A percentile compares a stretch with the other conserved stretches of the same genome.
These are phyloP conservation scores for Metarhizium album DNA, from an alignment of 2,329 filamentous ascomycete species.

Conservation along the genomic window DNA sequence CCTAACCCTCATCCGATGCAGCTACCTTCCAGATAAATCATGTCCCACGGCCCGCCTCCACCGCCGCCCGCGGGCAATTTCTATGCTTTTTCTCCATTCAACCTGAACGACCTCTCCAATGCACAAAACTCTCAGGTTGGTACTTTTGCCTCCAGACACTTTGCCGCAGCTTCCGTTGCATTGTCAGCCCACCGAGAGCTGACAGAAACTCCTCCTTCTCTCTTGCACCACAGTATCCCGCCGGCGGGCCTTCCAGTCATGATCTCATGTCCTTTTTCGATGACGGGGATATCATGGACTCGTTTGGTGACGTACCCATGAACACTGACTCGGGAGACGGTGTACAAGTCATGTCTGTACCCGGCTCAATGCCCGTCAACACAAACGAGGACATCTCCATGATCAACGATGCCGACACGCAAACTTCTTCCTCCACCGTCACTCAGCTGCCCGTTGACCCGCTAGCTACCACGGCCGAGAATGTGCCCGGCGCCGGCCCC, in stretches of 20 bases:
- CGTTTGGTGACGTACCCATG: constrained; percentile 31
- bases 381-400: constrained; percentile 9
- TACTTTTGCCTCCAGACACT: neutral
- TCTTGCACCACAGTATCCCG: constrained; percentile 3
- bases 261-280: constrained; percentile 36
- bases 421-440: constrained; percentile 17
- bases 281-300: constrained; percentile 24
- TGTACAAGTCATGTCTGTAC: constrained; percentile 6
- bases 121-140: constrained; percentile 5
- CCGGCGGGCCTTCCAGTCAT: constrained; percentile 19
- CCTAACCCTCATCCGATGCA: constrained; percentile 1
- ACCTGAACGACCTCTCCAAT: constrained; percentile 1
- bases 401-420: constrained; percentile 11
- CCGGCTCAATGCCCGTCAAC: constrained; percentile 13
- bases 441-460: constrained; percentile 19
- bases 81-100: constrained; percentile 4
- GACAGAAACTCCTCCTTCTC: neutral
- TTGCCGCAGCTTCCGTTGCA: neutral
- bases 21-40: neutral
- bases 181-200: neutral
- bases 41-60: constrained; percentile 7
- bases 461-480: constrained; percentile 24
- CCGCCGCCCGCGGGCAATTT: constrained; percentile 4
- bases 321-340: constrained; percentile 27
- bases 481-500: constrained; percentile 31